Evolutionary conservation across 176 grass and related monocot genomes (phyloP).

Genomic region (Aegilops umbellulata): DNA sequence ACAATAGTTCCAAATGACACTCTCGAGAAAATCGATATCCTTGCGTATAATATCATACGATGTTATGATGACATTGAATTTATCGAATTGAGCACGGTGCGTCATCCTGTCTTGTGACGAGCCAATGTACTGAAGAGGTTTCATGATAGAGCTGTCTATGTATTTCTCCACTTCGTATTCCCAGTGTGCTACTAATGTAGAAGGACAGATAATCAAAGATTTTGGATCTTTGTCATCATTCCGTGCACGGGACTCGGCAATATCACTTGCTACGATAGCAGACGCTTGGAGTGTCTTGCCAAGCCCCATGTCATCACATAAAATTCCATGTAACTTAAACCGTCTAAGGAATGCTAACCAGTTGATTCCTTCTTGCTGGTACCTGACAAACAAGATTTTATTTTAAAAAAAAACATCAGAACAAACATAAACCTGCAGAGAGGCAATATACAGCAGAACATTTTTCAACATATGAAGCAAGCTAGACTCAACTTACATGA

Average conservation of each 20-base stretch:
- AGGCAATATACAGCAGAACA: slow-evolving; percentile 6
- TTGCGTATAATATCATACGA: slow-evolving; percentile 99
- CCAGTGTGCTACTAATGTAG: slow-evolving; percentile 97
- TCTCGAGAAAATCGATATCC: slow-evolving; percentile 84
- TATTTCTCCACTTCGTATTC: slow-evolving; percentile 99
- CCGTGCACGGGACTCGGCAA: slow-evolving; percentile 64
- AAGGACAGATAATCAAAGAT: slow-evolving; percentile 97
- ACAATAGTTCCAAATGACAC: slow-evolving; percentile 86
- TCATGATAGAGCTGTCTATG: slow-evolving; percentile 83
- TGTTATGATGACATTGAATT: slow-evolving; percentile 86
- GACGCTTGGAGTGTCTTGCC: slow-evolving; percentile 99
- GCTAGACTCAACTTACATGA: neutral
- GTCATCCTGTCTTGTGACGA: slow-evolving; percentile 72
- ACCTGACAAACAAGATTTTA: slow-evolving; percentile 52
- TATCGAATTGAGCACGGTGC: slow-evolving; percentile 78
- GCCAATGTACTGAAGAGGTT: slow-evolving; percentile 84
- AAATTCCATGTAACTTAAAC: slow-evolving; percentile 98
- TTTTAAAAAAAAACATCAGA: neutral
- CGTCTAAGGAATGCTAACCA: slow-evolving; percentile 92
- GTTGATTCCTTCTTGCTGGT: slow-evolving; percentile 99
- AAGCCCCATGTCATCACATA: slow-evolving; percentile 99
- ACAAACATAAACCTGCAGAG: neutral
- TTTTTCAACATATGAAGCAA: slow-evolving; percentile 11
- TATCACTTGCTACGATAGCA: slow-evolving; percentile 88
- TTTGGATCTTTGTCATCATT: slow-evolving; percentile 54